Percentiles rank a stretch among this genome's conserved stretches.
Evolutionary conservation across 345 rosid genomes (phyloP).

Genomic region (Streptanthus diversifolius): DNA sequence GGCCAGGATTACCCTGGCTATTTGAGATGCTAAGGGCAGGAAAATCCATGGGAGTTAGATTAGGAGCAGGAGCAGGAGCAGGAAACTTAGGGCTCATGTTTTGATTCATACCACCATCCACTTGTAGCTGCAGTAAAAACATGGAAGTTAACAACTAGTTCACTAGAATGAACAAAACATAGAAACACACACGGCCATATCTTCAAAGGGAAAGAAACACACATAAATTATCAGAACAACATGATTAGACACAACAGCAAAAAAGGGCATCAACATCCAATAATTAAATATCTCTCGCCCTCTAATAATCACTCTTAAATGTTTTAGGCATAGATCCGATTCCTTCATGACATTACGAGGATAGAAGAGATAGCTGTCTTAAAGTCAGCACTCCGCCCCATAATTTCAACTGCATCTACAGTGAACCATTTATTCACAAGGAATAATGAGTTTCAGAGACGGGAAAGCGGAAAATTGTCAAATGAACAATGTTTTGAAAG

Average conservation of each 20-base stretch:
- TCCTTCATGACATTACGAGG: neutral
- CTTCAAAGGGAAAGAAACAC: neutral
- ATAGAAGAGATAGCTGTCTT: slow-evolving; percentile 22
- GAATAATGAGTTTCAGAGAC: neutral
- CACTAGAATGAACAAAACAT: neutral
- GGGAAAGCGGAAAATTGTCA: neutral
- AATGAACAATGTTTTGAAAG: neutral
- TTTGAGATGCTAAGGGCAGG: slow-evolving; percentile 69
- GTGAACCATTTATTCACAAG: neutral
- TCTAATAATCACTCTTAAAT: neutral
- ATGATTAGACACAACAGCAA: neutral
- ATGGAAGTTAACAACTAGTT: slow-evolving; percentile 13
- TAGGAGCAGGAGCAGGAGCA: slow-evolving; percentile 46
- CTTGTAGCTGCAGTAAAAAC: slow-evolving; percentile 71
- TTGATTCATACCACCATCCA: slow-evolving; percentile 74
- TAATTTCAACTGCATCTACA: neutral
- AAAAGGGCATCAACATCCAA: neutral
- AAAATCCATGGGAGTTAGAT: slow-evolving; percentile 74
- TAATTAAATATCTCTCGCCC: neutral
- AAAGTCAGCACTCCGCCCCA: neutral
- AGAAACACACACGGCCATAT: neutral
- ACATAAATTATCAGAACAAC: neutral
- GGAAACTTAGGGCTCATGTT: slow-evolving; percentile 60
- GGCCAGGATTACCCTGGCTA: slow-evolving; percentile 52
- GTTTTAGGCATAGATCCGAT: neutral